Percentiles rank a stretch among this genome's conserved stretches.
Evolutionary conservation across 148 eudicot genomes (phyloP).

Genomic region (Mesembryanthemum crystallinum): DNA sequence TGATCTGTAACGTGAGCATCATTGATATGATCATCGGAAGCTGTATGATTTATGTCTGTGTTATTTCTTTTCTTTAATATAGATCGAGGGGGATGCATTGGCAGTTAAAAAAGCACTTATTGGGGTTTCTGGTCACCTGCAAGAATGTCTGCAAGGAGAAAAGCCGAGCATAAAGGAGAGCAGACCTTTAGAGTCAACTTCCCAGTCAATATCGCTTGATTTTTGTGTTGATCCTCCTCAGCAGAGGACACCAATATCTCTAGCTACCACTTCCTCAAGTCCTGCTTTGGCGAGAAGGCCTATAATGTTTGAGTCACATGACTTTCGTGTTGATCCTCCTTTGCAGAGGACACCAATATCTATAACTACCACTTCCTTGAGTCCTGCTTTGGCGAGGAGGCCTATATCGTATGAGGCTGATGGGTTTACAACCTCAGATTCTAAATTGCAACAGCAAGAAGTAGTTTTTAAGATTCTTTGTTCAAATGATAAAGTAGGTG

Average conservation of each 20-base stretch:
- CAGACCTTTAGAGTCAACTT: slow-evolving; percentile 37
- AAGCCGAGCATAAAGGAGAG: slow-evolving; percentile 26
- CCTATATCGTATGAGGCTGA: slow-evolving; percentile 34
- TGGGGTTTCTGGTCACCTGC: slow-evolving; percentile 59
- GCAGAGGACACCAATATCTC: slow-evolving; percentile 32
- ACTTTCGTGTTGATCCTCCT: slow-evolving; percentile 31
- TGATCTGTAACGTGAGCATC: background rate
- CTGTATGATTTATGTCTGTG: background rate
- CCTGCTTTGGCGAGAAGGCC: slow-evolving; percentile 32
- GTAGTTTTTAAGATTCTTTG: slow-evolving; percentile 64
- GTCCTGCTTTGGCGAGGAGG: slow-evolving; percentile 30
- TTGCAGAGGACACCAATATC: slow-evolving; percentile 34
- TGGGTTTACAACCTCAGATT: slow-evolving; percentile 23
- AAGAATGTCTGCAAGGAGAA: slow-evolving; percentile 44
- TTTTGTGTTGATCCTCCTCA: slow-evolving; percentile 31
- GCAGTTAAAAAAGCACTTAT: slow-evolving; percentile 71
- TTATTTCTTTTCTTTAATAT: background rate
- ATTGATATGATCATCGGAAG: background rate
- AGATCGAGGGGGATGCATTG: slow-evolving; percentile 71
- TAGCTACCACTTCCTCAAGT: slow-evolving; percentile 32
- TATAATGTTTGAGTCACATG: slow-evolving; percentile 29
- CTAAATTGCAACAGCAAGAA: slow-evolving; percentile 34
- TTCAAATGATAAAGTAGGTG: slow-evolving; percentile 55
- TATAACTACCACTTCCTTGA: slow-evolving; percentile 30
- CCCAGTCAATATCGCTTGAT: slow-evolving; percentile 31